Conservation (phyloP, 805 yeast species). For the Vanderwaltozyma tropicalis region DNA sequence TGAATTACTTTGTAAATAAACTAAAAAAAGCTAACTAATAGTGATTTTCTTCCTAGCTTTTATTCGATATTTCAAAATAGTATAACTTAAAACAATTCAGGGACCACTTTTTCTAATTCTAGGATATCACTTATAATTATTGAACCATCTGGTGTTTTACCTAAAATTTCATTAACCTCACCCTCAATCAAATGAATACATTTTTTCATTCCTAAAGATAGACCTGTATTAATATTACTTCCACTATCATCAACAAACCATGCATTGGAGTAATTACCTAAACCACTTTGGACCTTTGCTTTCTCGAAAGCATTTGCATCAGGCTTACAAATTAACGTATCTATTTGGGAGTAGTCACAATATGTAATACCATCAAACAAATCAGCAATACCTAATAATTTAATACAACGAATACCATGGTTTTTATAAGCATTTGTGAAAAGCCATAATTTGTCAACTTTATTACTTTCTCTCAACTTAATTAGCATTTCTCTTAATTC, state of each 20-base stretch:
- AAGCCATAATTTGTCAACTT: conserved; percentile 73
- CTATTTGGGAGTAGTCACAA: conserved; percentile 65
- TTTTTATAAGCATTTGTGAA: conserved; percentile 90
- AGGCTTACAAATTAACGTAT: conserved; percentile 82
- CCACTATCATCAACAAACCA: conserved; percentile 86
- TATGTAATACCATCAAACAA: conserved; percentile 87
- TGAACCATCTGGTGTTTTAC: conserved; percentile 35
- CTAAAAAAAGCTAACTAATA: too few species aligned
- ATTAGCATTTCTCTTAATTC: conserved; percentile 43
- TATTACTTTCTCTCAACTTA: conserved; percentile 33
- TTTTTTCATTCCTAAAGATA: conserved; percentile 57
- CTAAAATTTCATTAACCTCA: conserved; percentile 34
- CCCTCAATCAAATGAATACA: conserved; percentile 70
- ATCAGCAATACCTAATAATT: conserved; percentile 81
- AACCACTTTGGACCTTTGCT: conserved; percentile 50
- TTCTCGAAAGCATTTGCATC: conserved; percentile 55
- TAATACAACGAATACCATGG: conserved; percentile 75
- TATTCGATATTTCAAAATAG: too few species aligned
- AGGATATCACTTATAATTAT: conserved; percentile 43
- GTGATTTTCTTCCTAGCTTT: too few species aligned
- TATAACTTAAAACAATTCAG: conserved; percentile 36
- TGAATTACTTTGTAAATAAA: not conserved
- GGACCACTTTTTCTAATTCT: conserved; percentile 36
- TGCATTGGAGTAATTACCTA: conserved; percentile 34
- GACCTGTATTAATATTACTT: conserved; percentile 67